Evolutionary conservation across 2,329 filamentous ascomycete species (phyloP).

Genomic region (Trichophyton simii): DNA sequence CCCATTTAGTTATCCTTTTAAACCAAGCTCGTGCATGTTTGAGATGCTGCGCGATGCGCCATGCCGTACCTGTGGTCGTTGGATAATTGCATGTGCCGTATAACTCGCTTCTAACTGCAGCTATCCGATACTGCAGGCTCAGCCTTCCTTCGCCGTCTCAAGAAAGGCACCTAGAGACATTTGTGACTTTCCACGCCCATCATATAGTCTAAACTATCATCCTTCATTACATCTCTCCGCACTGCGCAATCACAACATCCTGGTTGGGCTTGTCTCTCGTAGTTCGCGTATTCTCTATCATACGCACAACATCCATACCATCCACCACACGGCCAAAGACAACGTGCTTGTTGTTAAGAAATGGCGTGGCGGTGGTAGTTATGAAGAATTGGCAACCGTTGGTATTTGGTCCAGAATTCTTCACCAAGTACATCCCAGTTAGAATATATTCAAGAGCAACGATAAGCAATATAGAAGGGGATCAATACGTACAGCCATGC

Average conservation of each 20-base stretch:
- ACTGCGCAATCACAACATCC: slow-evolving; percentile 73
- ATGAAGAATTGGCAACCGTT: slow-evolving; percentile 98
- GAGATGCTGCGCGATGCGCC: not conserved
- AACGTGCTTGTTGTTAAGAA: slow-evolving; percentile 85
- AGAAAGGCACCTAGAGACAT: no score
- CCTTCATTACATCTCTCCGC: slow-evolving; percentile 69
- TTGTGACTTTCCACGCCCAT: not conserved
- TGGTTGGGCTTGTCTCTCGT: slow-evolving; percentile 72
- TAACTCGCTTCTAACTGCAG: not conserved
- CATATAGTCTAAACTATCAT: not conserved
- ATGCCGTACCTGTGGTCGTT: no score
- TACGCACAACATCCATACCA: slow-evolving; percentile 79
- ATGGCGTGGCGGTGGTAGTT: slow-evolving; percentile 74
- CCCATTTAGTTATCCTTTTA: no score
- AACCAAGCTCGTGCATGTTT: not conserved
- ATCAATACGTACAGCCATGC: slow-evolving; percentile 66
- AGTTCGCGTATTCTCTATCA: slow-evolving; percentile 84
- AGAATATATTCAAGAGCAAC: slow-evolving; percentile 5
- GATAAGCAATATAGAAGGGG: not conserved
- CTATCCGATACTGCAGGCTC: no score
- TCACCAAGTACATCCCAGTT: not conserved
- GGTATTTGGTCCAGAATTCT: slow-evolving; percentile 84
- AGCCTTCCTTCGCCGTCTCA: no score
- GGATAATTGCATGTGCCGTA: not conserved
- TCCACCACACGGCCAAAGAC: slow-evolving; percentile 86